Evolutionary conservation across 73 alveolate genomes (phyloP).

Genomic region (Paramecium primaurelia): DNA sequence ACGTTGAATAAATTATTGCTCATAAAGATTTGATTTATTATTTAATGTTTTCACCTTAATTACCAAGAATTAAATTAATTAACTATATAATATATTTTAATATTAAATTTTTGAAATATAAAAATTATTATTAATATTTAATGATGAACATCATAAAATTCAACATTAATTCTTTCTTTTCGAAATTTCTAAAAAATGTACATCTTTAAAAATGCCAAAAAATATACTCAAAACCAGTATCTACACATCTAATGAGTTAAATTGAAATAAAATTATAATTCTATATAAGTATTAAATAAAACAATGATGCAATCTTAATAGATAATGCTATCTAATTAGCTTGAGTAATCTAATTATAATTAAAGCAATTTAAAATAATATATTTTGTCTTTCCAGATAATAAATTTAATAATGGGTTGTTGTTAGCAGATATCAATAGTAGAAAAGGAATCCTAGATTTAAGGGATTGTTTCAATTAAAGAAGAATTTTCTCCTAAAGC

Average conservation of each 20-base stretch:
- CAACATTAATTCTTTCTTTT: neutral
- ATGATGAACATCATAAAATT: neutral
- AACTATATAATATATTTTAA: neutral
- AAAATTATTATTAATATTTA: neutral
- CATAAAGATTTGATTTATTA: constrained; percentile 9
- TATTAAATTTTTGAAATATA: neutral
- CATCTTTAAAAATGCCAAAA: neutral
- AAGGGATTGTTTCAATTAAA: neutral
- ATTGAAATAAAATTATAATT: too few relatives aligned
- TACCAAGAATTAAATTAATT: neutral
- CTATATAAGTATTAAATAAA: too few relatives aligned
- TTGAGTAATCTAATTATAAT: neutral
- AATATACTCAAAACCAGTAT: too few relatives aligned
- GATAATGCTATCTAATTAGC: neutral
- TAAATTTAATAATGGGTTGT: neutral
- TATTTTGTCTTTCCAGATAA: neutral
- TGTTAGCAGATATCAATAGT: neutral
- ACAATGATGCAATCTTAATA: too few relatives aligned
- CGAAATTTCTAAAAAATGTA: neutral
- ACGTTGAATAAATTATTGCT: neutral
- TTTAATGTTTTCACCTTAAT: constrained; percentile 23
- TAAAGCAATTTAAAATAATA: neutral
- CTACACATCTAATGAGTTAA: too few relatives aligned
- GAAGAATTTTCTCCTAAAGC: neutral
- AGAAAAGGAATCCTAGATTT: neutral